Evolutionary conservation across 202 grass and related monocot species (phyloP).

Genomic region (Setaria italica): DNA sequence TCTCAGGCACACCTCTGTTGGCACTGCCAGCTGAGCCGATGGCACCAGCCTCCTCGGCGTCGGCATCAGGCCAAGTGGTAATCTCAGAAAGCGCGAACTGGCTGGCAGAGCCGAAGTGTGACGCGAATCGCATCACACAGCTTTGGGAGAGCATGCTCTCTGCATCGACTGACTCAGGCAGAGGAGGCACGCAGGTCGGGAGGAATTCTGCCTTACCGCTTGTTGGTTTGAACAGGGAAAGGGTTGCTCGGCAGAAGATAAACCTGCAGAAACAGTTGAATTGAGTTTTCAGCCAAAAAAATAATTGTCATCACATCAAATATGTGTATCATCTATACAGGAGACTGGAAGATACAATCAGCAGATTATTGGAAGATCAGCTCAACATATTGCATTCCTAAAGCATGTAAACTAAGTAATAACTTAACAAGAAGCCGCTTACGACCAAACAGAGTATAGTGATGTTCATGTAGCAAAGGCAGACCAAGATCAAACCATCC

Average conservation of each 20-base stretch:
- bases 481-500: background rate
- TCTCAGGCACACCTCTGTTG: background rate
- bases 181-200: conserved; percentile 68
- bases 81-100: conserved; percentile 65
- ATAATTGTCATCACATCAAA: too few species aligned
- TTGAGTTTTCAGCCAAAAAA: conserved; percentile 1
- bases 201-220: conserved; percentile 56
- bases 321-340: background rate
- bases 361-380: conserved; percentile 2
- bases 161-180: conserved; percentile 67
- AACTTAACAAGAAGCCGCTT: background rate
- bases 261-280: conserved; percentile 69
- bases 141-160: conserved; percentile 68
- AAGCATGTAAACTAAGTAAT: background rate
- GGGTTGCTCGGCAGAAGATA: conserved; percentile 76
- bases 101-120: conserved; percentile 51
- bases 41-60: conserved; percentile 21
- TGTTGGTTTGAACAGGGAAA: conserved; percentile 59
- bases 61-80: conserved; percentile 56
- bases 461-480: background rate
- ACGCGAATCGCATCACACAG: conserved; percentile 64
- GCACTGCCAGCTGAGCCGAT: background rate
- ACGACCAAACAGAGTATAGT: background rate
- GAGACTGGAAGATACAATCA: background rate
- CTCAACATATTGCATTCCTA: conserved; percentile 6